These are phyloP conservation scores for Fusarium solani-melongenae DNA, from an alignment of 2,329 filamentous ascomycete genomes.

Conservation along the genomic window DNA sequence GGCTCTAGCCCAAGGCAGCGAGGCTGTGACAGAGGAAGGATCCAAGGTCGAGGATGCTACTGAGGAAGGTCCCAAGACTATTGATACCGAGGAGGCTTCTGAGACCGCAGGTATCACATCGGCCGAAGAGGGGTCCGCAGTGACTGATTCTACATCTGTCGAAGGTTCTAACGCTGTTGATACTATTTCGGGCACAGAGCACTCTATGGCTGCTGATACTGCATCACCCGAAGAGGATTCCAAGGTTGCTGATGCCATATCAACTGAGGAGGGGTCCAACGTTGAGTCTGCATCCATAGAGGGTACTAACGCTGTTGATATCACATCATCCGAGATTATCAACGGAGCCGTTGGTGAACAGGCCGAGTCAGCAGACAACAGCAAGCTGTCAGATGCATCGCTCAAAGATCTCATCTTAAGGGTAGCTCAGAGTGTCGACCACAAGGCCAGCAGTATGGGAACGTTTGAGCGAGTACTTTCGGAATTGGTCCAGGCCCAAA, in stretches of 20 bases:
- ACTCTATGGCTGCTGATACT: neutral
- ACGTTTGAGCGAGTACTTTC: constrained; percentile 64
- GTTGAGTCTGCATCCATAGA: neutral
- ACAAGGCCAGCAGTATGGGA: constrained; percentile 53
- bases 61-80: neutral
- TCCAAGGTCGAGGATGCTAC: too few species aligned
- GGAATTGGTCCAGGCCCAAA: constrained; percentile 55
- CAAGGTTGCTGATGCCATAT: neutral
- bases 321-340: neutral
- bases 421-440: constrained; percentile 60
- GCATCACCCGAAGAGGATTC: neutral
- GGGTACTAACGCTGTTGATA: neutral
- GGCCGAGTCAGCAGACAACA: neutral
- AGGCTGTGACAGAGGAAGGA: neutral
- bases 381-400: constrained; percentile 31
- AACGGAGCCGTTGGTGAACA: neutral
- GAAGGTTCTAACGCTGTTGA: neutral
- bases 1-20: neutral
- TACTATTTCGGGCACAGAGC: neutral
- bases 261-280: neutral
- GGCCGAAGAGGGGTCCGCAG: neutral
- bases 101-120: neutral
- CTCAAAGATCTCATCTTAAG: constrained; percentile 64
- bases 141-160: neutral
- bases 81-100: neutral